Evolutionary conservation across 306 rosid genomes (phyloP).

Genomic region (Cicer bijugum): DNA sequence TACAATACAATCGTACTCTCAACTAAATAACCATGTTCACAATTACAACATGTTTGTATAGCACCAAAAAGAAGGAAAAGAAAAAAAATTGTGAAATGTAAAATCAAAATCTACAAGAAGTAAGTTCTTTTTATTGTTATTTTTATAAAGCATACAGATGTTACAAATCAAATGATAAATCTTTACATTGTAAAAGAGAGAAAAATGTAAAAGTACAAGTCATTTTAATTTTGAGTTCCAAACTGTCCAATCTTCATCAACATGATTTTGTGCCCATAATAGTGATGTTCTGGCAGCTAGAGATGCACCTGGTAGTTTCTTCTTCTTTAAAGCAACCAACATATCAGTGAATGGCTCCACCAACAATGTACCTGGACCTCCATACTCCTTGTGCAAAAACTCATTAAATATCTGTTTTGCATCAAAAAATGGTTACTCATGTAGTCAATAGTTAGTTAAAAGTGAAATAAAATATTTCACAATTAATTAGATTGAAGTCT

Average conservation of each 20-base stretch:
- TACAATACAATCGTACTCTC: slow-evolving; percentile 47
- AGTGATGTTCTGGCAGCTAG: slow-evolving; percentile 71
- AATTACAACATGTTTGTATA: slow-evolving; percentile 53
- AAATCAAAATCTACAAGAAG: slow-evolving; percentile 41
- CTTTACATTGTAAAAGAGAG: slow-evolving; percentile 36
- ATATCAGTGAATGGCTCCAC: slow-evolving; percentile 74
- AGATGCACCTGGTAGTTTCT: slow-evolving; percentile 47
- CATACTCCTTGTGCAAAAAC: slow-evolving; percentile 69
- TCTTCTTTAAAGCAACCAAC: slow-evolving; percentile 47
- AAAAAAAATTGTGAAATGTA: slow-evolving; percentile 42
- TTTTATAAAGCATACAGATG: slow-evolving; percentile 23
- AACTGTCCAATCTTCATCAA: slow-evolving; percentile 70
- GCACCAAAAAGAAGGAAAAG: slow-evolving; percentile 43
- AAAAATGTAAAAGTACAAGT: slow-evolving; percentile 39
- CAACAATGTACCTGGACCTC: slow-evolving; percentile 81
- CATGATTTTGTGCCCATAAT: slow-evolving; percentile 70
- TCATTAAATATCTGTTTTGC: slow-evolving; percentile 61
- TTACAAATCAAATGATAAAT: slow-evolving; percentile 38
- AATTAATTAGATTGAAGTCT: slow-evolving; percentile 40
- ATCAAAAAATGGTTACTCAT: slow-evolving; percentile 38
- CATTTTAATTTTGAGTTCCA: slow-evolving; percentile 65
- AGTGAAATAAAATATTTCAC: slow-evolving; percentile 40
- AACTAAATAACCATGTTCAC: slow-evolving; percentile 48
- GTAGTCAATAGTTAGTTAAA: slow-evolving; percentile 35
- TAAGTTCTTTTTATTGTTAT: slow-evolving; percentile 32